Conservation (phyloP, 1,139 yeast genomes). For the Zygosaccharomyces sapae region DNA sequence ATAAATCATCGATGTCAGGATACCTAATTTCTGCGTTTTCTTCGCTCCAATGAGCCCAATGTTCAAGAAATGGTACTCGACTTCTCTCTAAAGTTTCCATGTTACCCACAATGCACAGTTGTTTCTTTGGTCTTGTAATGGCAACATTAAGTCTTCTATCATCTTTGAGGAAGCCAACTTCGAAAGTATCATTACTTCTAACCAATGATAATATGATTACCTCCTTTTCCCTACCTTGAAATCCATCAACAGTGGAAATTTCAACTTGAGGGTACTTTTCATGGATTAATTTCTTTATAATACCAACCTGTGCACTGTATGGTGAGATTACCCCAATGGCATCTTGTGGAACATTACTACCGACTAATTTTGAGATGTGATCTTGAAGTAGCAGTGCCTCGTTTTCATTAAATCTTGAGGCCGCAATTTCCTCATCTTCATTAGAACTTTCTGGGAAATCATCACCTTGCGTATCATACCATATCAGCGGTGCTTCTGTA, state of each 20-base stretch:
- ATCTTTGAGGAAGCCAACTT: constrained; percentile 75
- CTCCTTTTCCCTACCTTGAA: constrained; percentile 90
- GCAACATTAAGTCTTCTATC: constrained; percentile 79
- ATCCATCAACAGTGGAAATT: constrained; percentile 85
- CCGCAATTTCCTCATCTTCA: constrained; percentile 33
- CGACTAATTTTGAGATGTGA: constrained; percentile 51
- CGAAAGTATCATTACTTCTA: constrained; percentile 60
- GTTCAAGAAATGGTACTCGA: constrained; percentile 48
- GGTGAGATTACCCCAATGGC: constrained; percentile 85
- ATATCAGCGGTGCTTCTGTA: constrained; percentile 49
- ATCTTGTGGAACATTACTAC: constrained; percentile 45
- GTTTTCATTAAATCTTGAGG: constrained; percentile 67
- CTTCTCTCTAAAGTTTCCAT: constrained; percentile 54
- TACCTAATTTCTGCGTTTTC: constrained; percentile 65
- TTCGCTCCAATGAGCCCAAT: constrained; percentile 73
- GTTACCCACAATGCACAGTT: constrained; percentile 82
- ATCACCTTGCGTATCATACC: constrained; percentile 96
- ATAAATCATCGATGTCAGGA: constrained; percentile 45
- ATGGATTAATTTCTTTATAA: constrained; percentile 47
- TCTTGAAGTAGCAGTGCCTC: constrained; percentile 59
- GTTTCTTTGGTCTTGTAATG: constrained; percentile 84
- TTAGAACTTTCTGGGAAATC: constrained; percentile 57
- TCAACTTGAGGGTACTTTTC: constrained; percentile 61
- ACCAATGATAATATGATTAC: constrained; percentile 74
- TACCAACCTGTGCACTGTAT: constrained; percentile 77